A percentile compares a stretch with the other conserved stretches of the same genome.
Conservation (phyloP, 2,329 filamentous ascomycete species). For the Monosporascus sp. region DNA sequence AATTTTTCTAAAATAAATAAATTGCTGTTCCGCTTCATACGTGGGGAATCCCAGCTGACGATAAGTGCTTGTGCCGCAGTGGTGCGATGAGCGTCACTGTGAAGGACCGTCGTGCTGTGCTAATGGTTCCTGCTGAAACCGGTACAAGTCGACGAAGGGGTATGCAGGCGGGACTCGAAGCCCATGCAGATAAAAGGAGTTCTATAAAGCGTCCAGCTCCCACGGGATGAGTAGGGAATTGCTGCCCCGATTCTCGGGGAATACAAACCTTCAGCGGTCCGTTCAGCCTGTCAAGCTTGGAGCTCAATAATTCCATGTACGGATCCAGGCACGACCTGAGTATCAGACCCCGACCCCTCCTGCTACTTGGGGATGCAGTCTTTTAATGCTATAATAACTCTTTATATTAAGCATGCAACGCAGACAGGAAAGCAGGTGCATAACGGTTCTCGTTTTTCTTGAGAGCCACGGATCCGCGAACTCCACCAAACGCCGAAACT, state of each 20-base stretch:
- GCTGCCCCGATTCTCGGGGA: not conserved
- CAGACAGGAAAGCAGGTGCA: not conserved
- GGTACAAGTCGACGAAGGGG: not conserved
- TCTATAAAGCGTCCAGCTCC: no score
- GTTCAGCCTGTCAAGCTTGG: not conserved
- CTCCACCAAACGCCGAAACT: not conserved
- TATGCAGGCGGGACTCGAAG: not conserved
- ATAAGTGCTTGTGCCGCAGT: not conserved
- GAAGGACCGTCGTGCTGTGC: conserved; percentile 1
- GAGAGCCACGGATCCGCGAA: not conserved
- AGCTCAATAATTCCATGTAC: not conserved
- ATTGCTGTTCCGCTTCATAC: no score
- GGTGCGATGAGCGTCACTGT: conserved; percentile 1
- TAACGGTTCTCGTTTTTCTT: not conserved
- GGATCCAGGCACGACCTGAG: not conserved
- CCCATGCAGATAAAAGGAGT: not conserved
- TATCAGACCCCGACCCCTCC: not conserved
- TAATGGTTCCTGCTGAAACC: conserved; percentile 1
- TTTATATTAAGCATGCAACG: not conserved
- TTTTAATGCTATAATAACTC: not conserved
- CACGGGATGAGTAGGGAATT: no score
- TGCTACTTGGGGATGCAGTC: not conserved
- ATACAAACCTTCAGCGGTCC: not conserved
- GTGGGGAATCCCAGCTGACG: not conserved
- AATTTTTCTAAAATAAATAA: no score